These are phyloP conservation scores for Centella asiatica DNA, from an alignment of 129 eudicot species.

Conservation along the genomic window DNA sequence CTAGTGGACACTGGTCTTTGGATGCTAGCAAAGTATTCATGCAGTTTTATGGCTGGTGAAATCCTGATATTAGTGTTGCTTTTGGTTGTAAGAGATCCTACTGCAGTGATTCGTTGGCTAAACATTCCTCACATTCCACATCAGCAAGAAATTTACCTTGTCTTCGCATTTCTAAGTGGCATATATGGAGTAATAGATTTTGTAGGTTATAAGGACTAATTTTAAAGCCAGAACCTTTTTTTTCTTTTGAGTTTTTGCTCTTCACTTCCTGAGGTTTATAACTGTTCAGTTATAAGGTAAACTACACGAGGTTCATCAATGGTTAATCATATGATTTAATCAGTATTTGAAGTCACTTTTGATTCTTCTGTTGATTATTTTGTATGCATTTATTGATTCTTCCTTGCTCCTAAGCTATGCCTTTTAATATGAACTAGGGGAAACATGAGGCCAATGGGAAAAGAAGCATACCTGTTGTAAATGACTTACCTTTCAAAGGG, in stretches of 20 bases:
- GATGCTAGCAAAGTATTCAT: not conserved
- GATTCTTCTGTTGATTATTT: too few relatives aligned
- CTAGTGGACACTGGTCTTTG: too few relatives aligned
- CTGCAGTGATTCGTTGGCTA: not conserved
- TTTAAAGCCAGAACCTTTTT: too few relatives aligned
- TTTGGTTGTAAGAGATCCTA: not conserved
- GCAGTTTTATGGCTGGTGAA: not conserved
- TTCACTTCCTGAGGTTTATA: not conserved
- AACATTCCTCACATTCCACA: not conserved
- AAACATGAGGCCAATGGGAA: constrained; percentile 3
- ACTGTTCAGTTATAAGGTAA: not conserved
- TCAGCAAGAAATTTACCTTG: too few relatives aligned
- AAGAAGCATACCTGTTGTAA: not conserved
- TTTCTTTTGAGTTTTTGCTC: not conserved
- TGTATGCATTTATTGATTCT: not conserved
- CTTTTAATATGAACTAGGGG: constrained; percentile 6
- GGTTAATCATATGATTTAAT: not conserved
- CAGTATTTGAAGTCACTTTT: not conserved
- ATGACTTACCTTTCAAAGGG: not conserved
- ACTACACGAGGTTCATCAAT: not conserved
- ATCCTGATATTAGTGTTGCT: not conserved
- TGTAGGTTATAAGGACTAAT: too few relatives aligned
- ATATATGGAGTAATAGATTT: too few relatives aligned
- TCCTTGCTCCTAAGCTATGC: not conserved
- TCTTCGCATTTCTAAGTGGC: too few relatives aligned